These are phyloP conservation scores for Knufia fluminis DNA, from an alignment of 2,329 filamentous ascomycete genomes.

Conservation along the genomic window DNA sequence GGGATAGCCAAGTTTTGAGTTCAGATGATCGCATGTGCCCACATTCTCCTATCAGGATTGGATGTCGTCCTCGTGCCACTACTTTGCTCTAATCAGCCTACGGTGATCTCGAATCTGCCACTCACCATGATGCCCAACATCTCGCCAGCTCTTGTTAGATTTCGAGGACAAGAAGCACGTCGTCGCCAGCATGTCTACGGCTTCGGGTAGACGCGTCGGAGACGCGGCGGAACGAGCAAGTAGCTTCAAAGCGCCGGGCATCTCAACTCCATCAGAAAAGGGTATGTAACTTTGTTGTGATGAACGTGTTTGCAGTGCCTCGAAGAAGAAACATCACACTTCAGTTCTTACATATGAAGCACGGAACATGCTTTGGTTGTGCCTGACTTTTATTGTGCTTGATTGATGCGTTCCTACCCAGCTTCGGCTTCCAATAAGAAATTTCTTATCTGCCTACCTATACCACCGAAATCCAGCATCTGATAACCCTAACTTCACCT, in stretches of 20 bases:
- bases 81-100: neutral
- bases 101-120: neutral
- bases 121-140: neutral
- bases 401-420: neutral
- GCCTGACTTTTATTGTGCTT: neutral
- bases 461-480: no score
- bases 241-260: neutral
- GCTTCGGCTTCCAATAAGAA: no score
- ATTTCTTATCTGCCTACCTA: no score
- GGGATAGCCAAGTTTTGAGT: neutral
- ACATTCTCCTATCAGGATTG: neutral
- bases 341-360: no score
- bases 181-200: neutral
- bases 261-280: neutral
- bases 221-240: neutral
- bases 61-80: neutral
- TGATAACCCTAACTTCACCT: no score
- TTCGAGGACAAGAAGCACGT: neutral
- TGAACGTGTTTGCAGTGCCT: neutral
- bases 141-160: neutral
- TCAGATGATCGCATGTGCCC: neutral
- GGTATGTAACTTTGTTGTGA: neutral
- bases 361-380: neutral
- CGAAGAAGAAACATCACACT: neutral
- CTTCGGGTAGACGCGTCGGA: neutral